Conservation (phyloP, 1,139 yeast genomes). For the Yamadazyma conglobata region DNA sequence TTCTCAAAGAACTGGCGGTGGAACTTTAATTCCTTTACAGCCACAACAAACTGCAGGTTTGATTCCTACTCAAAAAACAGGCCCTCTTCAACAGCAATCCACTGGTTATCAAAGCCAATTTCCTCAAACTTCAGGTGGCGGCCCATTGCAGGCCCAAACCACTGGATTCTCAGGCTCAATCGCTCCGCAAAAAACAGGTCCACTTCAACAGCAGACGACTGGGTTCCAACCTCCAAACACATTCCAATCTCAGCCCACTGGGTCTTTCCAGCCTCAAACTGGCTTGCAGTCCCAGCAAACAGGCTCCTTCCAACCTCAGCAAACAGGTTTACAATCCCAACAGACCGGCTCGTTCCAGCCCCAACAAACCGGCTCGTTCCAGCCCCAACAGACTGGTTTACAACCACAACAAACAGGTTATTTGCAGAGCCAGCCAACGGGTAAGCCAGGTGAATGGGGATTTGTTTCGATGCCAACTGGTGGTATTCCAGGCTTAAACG, state of each 20-base stretch:
- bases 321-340: slow-evolving; percentile 32
- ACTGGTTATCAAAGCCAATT: slow-evolving; percentile 32
- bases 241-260: slow-evolving; percentile 31
- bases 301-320: slow-evolving; percentile 34
- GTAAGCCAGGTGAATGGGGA: slow-evolving; percentile 83
- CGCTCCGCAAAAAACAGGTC: too few relatives aligned
- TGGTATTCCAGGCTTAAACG: slow-evolving; percentile 72
- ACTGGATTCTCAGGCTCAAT: slow-evolving; percentile 33
- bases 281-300: slow-evolving; percentile 39
- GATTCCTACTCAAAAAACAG: slow-evolving; percentile 42
- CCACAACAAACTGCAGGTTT: slow-evolving; percentile 49
- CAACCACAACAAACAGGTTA: slow-evolving; percentile 43
- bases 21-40: slow-evolving; percentile 42
- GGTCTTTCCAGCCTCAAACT: slow-evolving; percentile 12
- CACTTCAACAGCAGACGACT: slow-evolving; percentile 29
- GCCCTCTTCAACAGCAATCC: slow-evolving; percentile 28
- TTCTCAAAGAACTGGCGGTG: slow-evolving; percentile 44
- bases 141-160: slow-evolving; percentile 20
- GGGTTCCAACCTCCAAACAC: slow-evolving; percentile 27
- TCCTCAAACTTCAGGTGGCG: slow-evolving; percentile 24
- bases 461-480: slow-evolving; percentile 70
- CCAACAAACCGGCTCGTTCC: slow-evolving; percentile 25
- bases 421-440: slow-evolving; percentile 51
- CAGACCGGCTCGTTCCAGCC: slow-evolving; percentile 37
- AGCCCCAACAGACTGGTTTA: slow-evolving; percentile 34